Percentiles rank a stretch among this genome's conserved stretches.
Evolutionary conservation across 2,329 filamentous ascomycete genomes (phyloP).

Genomic region (Zasmidium citrigriseum): DNA sequence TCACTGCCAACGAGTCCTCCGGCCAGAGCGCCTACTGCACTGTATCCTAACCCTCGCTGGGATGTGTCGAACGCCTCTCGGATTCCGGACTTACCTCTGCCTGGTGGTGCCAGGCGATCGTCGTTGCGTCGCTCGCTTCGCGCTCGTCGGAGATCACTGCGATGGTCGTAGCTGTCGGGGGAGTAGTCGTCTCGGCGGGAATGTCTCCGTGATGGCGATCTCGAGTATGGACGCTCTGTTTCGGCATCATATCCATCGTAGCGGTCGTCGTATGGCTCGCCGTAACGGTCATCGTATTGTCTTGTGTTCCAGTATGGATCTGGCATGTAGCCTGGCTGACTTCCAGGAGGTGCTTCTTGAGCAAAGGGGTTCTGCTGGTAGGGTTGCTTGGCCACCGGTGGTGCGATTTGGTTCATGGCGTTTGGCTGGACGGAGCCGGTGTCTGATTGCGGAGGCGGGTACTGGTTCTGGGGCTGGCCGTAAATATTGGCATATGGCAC

Average conservation of each 20-base stretch:
- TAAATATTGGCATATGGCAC: conserved; percentile 39
- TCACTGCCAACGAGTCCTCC: conserved; percentile 32
- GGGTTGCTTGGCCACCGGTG: conserved; percentile 17
- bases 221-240: conserved; percentile 7
- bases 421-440: conserved; percentile 27
- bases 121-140: conserved; percentile 20
- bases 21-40: conserved; percentile 31
- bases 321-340: conserved; percentile 22
- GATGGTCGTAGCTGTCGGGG: conserved; percentile 12
- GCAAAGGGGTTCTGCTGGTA: conserved; percentile 33
- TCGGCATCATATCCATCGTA: conserved; percentile 19
- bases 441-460: conserved; percentile 21
- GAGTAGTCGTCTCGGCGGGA: conserved; percentile 13
- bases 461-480: conserved; percentile 20
- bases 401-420: conserved; percentile 25
- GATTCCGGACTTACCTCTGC: conserved; percentile 30
- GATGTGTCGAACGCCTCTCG: conserved; percentile 29
- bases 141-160: conserved; percentile 10
- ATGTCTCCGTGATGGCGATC: background rate
- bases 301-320: conserved; percentile 18
- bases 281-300: conserved; percentile 16
- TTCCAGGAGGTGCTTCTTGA: conserved; percentile 25
- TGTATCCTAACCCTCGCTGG: conserved; percentile 28
- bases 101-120: conserved; percentile 12
- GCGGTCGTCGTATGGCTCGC: conserved; percentile 5